phyloP scores from a whole-genome alignment of 768 basidiomycete genomes.

The Tricholoma bakamatsutake region DNA sequence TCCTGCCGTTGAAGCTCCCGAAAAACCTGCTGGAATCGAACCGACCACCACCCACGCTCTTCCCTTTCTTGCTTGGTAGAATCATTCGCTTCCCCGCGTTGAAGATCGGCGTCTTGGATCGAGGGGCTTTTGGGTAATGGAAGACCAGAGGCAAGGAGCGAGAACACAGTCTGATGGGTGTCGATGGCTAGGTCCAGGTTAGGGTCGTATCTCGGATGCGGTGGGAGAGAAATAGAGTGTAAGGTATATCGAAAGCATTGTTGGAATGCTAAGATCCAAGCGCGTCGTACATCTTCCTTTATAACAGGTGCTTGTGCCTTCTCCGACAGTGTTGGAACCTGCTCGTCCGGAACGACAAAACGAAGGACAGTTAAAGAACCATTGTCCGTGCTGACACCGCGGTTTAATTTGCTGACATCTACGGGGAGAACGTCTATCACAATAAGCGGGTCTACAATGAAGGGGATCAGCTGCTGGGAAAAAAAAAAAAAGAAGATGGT shows the following conservation, averaged over 20 bases:
- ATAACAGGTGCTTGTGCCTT: neutral
- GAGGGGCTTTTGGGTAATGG: slow-evolving; percentile 76
- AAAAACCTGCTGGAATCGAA: slow-evolving; percentile 47
- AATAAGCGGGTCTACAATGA: slow-evolving; percentile 26
- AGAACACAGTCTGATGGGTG: slow-evolving; percentile 28
- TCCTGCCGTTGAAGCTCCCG: slow-evolving; percentile 42
- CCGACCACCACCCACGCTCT: slow-evolving; percentile 70
- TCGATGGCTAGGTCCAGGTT: slow-evolving; percentile 23
- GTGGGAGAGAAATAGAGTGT: slow-evolving; percentile 28
- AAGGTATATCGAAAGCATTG: slow-evolving; percentile 45
- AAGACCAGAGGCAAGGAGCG: slow-evolving; percentile 35
- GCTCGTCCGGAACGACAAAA: slow-evolving; percentile 21
- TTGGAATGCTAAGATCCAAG: slow-evolving; percentile 51
- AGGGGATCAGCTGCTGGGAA: neutral
- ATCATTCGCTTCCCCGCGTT: slow-evolving; percentile 10
- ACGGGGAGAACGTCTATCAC: slow-evolving; percentile 49
- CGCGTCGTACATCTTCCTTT: neutral
- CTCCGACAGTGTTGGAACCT: neutral
- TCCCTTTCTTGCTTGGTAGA: slow-evolving; percentile 44
- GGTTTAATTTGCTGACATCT: slow-evolving; percentile 30
- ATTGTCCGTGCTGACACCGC: slow-evolving; percentile 27
- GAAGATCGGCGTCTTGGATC: slow-evolving; percentile 37
- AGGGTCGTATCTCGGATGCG: slow-evolving; percentile 14
- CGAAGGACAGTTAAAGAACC: slow-evolving; percentile 27
- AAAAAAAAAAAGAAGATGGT: neutral